Percentiles rank a stretch among this genome's conserved stretches.
These are phyloP conservation scores for Chlorella sp. DNA, from an alignment of 139 green algal species.

Conservation along the genomic window DNA sequence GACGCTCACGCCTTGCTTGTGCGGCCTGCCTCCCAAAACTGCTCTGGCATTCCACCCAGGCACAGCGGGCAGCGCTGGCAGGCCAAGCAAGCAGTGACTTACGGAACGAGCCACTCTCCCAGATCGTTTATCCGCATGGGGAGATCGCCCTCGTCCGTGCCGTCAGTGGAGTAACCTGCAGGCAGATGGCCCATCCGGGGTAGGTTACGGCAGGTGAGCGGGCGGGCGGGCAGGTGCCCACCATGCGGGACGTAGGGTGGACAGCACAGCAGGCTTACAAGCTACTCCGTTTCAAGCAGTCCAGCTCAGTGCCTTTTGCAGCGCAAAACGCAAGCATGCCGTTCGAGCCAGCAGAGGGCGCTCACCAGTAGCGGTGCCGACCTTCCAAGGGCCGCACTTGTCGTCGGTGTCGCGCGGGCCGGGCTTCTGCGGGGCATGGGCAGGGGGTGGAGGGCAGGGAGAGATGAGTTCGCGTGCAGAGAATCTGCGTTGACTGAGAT, in stretches of 20 bases:
- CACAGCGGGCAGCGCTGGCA: too few species aligned
- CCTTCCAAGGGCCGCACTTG: slow-evolving; percentile 1
- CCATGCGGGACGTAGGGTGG: background rate
- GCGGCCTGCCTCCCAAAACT: too few species aligned
- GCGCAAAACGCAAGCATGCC: background rate
- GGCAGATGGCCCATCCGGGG: too few species aligned
- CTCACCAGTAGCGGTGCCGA: slow-evolving; percentile 6
- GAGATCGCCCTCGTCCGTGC: background rate
- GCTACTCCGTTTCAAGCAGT: background rate
- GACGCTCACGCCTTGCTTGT: too few species aligned
- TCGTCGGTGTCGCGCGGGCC: background rate
- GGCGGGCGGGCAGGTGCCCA: background rate
- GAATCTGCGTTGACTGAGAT: too few species aligned
- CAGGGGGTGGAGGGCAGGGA: too few species aligned
- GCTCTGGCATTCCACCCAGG: too few species aligned
- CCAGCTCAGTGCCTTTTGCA: background rate
- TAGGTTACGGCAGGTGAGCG: background rate
- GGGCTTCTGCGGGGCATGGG: background rate
- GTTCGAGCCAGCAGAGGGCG: background rate
- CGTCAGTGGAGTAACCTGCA: slow-evolving; percentile 4
- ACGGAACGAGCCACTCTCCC: slow-evolving; percentile 1
- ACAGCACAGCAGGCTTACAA: background rate
- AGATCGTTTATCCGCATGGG: background rate
- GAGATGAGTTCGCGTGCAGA: too few species aligned
- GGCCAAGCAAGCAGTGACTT: too few species aligned